phyloP scores from a whole-genome alignment of 306 rosid genomes.

The Pterocarpus santalinus region DNA sequence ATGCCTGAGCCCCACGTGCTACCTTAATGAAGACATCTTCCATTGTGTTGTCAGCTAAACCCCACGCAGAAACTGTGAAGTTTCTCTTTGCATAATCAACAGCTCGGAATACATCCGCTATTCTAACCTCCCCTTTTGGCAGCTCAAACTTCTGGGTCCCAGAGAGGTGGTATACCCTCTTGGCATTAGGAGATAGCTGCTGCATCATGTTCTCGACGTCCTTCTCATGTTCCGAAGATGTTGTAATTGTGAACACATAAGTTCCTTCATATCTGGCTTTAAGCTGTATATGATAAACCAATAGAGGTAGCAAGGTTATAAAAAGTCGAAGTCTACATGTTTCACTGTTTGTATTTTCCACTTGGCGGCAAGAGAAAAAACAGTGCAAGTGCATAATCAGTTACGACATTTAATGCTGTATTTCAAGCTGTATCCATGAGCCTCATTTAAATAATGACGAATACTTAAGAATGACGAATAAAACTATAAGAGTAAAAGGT shows the following conservation, averaged over 20 bases:
- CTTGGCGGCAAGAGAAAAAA: too few species aligned
- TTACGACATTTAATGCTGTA: too few species aligned
- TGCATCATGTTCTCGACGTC: constrained; percentile 76
- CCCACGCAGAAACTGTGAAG: constrained; percentile 89
- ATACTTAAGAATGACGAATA: too few species aligned
- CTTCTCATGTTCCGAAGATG: constrained; percentile 66
- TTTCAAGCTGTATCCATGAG: too few species aligned
- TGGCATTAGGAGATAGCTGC: constrained; percentile 73
- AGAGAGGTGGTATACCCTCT: constrained; percentile 72
- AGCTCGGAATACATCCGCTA: constrained; percentile 76
- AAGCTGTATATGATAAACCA: constrained; percentile 61
- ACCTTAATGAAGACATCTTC: constrained; percentile 96
- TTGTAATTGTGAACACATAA: constrained; percentile 89
- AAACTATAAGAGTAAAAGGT: too few species aligned
- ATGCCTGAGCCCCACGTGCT: constrained; percentile 67
- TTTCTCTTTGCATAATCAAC: constrained; percentile 76
- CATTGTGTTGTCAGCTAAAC: constrained; percentile 82
- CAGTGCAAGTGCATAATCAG: too few species aligned
- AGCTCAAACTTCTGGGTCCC: constrained; percentile 96
- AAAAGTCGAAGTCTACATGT: background rate
- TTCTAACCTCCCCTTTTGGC: constrained; percentile 79
- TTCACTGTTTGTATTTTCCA: too few species aligned
- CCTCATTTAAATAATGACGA: too few species aligned
- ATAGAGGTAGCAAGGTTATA: constrained; percentile 7
- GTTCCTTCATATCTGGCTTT: constrained; percentile 93